Base-by-base conservation (phyloP, 192 early-diverging fungal genomes). In the Backusella tarrabulga region DNA sequence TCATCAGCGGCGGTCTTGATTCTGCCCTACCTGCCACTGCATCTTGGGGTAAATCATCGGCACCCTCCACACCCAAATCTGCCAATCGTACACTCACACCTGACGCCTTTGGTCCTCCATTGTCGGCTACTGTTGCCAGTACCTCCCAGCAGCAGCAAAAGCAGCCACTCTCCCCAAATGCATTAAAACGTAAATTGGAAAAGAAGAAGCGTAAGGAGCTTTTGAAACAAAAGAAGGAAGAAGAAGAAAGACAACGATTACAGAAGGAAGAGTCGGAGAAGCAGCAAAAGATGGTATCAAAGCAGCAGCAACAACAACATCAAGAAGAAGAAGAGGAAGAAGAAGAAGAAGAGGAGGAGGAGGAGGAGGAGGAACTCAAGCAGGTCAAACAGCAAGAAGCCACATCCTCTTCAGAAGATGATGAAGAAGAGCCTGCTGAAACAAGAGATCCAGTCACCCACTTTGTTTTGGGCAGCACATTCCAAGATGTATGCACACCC, bases 11-110 rank as follows among this genome's bases (percentile, higher is more conserved):
- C 29, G 38, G 26, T 0, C 67, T 74, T 9, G 76, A 76, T 14
- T 88, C 89, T 15, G 85, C 86, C 12, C 78, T 90, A 34, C 89
- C 89, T 44, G 85, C 86, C 6, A 88, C 89, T 15, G 89, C 87
- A 1, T 90, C 89, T n/a, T 90, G 89, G 89, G 89, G 87, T 15
- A 87, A 83, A 56, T 71, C 81, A 23, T 81, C 72, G 44, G 52
- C 60, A 54, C 82, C 82, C 2, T 77, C 73, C 14, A 83, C 82
- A 21, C 82, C 82, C 11, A 67, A 72, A 1, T 34, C 80, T 6
- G 71, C 67, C 14, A 78, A 76, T n/a, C 46, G 46, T 21, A 50
- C 46, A n/a, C 19, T 50, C 15, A 50, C 46, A n/a, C 46, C 46
- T 6, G 82, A 83, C 23, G 76, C 77, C 23, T 83, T 83, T 75